Percentiles rank a stretch among this genome's conserved stretches.
Conservation (phyloP, 768 basidiomycete species). For the Podaxis sp. region DNA sequence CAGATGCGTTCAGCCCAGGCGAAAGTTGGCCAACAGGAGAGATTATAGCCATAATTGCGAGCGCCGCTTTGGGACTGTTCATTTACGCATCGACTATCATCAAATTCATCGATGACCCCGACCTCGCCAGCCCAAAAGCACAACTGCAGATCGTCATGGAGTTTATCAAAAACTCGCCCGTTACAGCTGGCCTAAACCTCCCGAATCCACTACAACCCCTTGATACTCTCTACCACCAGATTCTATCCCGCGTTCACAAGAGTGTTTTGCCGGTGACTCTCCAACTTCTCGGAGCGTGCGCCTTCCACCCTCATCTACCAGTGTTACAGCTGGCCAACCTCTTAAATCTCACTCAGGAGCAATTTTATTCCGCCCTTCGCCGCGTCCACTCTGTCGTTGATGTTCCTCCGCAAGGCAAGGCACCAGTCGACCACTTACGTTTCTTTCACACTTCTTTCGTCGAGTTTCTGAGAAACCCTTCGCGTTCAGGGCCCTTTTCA, state of each 20-base stretch:
- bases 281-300: background rate
- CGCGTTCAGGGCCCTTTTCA: background rate
- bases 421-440: background rate
- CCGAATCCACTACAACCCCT: background rate
- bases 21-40: background rate
- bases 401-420: background rate
- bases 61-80: background rate
- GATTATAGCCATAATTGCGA: background rate
- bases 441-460: background rate
- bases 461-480: background rate
- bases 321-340: background rate
- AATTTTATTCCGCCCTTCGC: background rate
- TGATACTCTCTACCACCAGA: background rate
- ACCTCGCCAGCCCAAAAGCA: background rate
- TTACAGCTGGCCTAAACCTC: too few species aligned
- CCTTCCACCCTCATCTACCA: background rate
- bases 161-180: background rate
- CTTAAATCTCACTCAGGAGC: background rate
- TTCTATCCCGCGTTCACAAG: background rate
- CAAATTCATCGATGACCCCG: background rate
- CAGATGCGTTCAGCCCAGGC: background rate
- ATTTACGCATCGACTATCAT: background rate
- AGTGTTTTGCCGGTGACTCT: background rate
- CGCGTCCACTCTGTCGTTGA: background rate
- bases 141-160: background rate